These are phyloP conservation scores for Dendrobium catenatum DNA, from an alignment of 106 monocot species.

Conservation along the genomic window DNA sequence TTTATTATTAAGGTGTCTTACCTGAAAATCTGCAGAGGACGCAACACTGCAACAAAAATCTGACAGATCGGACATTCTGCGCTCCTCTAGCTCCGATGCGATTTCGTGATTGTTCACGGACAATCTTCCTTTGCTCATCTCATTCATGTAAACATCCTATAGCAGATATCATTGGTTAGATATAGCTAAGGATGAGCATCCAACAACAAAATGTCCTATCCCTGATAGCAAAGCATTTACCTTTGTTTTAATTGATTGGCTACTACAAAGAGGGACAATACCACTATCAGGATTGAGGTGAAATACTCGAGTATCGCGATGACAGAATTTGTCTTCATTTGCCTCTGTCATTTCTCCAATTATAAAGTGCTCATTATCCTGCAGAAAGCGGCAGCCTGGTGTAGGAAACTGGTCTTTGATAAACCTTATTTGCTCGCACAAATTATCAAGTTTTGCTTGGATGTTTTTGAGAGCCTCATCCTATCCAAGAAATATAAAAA, in stretches of 20 bases:
- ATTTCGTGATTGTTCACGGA: slow-evolving; percentile 8
- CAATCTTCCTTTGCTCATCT: slow-evolving; percentile 21
- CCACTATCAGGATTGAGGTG: slow-evolving; percentile 21
- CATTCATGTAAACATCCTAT: slow-evolving; percentile 27
- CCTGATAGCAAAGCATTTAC: slow-evolving; percentile 5
- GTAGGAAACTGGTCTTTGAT: slow-evolving; percentile 21
- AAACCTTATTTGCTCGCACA: slow-evolving; percentile 56
- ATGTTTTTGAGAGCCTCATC: slow-evolving; percentile 62
- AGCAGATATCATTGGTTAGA: not conserved
- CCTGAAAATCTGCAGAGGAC: slow-evolving; percentile 73
- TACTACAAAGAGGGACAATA: slow-evolving; percentile 19
- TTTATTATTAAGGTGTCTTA: slow-evolving; percentile 7
- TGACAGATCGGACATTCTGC: slow-evolving; percentile 89
- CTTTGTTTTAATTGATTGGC: slow-evolving; percentile 15
- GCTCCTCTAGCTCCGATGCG: slow-evolving; percentile 64
- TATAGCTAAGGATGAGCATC: not conserved
- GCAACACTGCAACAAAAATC: slow-evolving; percentile 66
- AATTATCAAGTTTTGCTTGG: slow-evolving; percentile 81
- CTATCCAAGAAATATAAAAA: slow-evolving; percentile 17
- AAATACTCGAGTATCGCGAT: not conserved
- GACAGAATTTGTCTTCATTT: slow-evolving; percentile 11
- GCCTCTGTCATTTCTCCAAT: slow-evolving; percentile 10
- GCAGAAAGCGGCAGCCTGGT: not conserved
- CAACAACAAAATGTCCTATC: not conserved
- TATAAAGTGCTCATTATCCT: slow-evolving; percentile 8